phyloP scores from a whole-genome alignment of 2,329 filamentous ascomycete species.

The Nakataea oryzae region DNA sequence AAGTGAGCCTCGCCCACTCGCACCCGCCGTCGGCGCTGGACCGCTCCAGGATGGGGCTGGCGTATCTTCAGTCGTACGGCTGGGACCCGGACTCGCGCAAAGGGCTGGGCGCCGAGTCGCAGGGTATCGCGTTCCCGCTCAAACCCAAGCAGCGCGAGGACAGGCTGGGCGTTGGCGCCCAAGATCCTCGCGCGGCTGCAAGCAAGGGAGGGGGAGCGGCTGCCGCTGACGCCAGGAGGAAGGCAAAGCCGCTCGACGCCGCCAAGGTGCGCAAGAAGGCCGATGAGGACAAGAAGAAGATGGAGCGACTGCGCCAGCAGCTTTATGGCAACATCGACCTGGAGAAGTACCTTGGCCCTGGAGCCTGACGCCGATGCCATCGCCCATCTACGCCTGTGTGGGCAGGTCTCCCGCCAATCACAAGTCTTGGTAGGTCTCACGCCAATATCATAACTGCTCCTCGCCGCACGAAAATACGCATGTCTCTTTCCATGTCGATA shows the following conservation, averaged over 20 bases:
- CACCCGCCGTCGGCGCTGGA: conserved; percentile 65
- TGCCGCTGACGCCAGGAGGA: neutral
- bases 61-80: conserved; percentile 54
- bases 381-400: too few species aligned
- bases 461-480: too few species aligned
- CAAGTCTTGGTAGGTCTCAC: too few species aligned
- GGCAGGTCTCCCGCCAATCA: too few species aligned
- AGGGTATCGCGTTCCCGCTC: conserved; percentile 68
- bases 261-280: conserved; percentile 56
- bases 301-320: conserved; percentile 54
- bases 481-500: too few species aligned
- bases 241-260: conserved; percentile 48
- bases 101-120: conserved; percentile 61
- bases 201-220: conserved; percentile 25
- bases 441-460: too few species aligned
- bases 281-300: conserved; percentile 49
- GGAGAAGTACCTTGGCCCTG: conserved; percentile 55
- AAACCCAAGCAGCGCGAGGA: conserved; percentile 64
- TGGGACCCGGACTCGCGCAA: conserved; percentile 64
- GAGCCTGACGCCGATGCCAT: neutral
- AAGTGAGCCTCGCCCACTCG: conserved; percentile 57
- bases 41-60: conserved; percentile 58
- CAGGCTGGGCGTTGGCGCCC: conserved; percentile 60
- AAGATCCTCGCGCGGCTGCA: conserved; percentile 23
- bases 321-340: conserved; percentile 70